phyloP scores from a whole-genome alignment of 2,329 filamentous ascomycete species.

The Pseudogymnoascus sp. region DNA sequence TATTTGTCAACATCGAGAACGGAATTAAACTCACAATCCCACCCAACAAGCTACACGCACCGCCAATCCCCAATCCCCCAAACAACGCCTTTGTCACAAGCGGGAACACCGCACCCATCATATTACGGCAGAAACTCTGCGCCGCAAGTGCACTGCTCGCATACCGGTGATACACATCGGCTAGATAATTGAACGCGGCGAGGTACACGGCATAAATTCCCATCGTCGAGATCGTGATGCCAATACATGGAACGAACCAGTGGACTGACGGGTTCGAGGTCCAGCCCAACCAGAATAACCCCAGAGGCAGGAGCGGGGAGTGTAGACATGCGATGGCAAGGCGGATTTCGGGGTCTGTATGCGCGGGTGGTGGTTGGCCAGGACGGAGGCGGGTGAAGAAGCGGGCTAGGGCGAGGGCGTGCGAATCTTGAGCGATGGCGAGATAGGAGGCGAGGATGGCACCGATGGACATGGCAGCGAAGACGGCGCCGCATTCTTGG shows the following conservation, averaged over 20 bases:
- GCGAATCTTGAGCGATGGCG: slow-evolving; percentile 64
- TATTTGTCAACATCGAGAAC: neutral
- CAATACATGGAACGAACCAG: slow-evolving; percentile 66
- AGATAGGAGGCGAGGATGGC: slow-evolving; percentile 58
- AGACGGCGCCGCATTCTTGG: slow-evolving; percentile 63
- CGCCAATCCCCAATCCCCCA: slow-evolving; percentile 58
- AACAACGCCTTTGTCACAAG: slow-evolving; percentile 71
- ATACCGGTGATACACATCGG: slow-evolving; percentile 78
- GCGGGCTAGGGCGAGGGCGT: slow-evolving; percentile 39
- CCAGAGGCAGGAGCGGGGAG: slow-evolving; percentile 65
- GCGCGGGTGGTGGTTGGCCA: slow-evolving; percentile 33
- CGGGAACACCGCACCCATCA: slow-evolving; percentile 74
- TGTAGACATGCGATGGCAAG: slow-evolving; percentile 79
- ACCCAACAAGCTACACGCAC: slow-evolving; percentile 68
- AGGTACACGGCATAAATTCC: slow-evolving; percentile 83
- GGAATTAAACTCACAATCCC: slow-evolving; percentile 40
- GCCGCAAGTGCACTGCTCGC: slow-evolving; percentile 80
- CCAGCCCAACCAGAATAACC: slow-evolving; percentile 76
- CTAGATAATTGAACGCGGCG: slow-evolving; percentile 86
- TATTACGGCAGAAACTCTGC: slow-evolving; percentile 78
- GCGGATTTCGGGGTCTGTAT: slow-evolving; percentile 61
- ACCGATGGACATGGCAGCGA: slow-evolving; percentile 63
- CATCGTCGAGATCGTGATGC: slow-evolving; percentile 68
- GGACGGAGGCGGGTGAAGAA: slow-evolving; percentile 30
- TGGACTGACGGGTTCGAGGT: slow-evolving; percentile 53